These are phyloP conservation scores for Protea cynaroides DNA, from an alignment of 164 flowering plant species.

Conservation along the genomic window DNA sequence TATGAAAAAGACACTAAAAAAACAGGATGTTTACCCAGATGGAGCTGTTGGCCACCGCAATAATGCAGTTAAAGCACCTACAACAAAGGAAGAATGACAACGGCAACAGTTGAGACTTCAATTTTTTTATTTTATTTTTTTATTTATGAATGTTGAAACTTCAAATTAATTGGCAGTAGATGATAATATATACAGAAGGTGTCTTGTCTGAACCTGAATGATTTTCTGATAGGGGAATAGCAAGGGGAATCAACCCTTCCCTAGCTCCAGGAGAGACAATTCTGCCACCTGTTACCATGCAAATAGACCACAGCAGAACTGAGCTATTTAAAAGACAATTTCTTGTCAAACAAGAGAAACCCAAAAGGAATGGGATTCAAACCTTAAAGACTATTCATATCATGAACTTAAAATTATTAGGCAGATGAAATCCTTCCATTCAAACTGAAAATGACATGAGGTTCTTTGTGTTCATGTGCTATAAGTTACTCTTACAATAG, in stretches of 20 bases:
- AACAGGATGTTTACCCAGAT: slow-evolving; percentile 41
- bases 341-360: no score
- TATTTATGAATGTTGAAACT: no score
- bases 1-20: neutral
- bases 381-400: no score
- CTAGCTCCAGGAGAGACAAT: slow-evolving; percentile 64
- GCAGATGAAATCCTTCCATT: no score
- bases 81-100: neutral
- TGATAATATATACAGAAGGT: slow-evolving; percentile 11
- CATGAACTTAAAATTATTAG: no score
- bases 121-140: no score
- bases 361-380: no score
- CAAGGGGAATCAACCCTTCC: slow-evolving; percentile 71
- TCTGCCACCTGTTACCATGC: slow-evolving; percentile 47
- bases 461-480: no score
- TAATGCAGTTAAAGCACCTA: slow-evolving; percentile 72
- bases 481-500: no score
- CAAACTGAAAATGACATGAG: no score
- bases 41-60: slow-evolving; percentile 96
- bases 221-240: slow-evolving; percentile 62
- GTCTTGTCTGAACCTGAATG: slow-evolving; percentile 41
- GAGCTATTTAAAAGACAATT: no score
- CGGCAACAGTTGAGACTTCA: neutral
- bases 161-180: neutral
- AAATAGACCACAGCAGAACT: slow-evolving; percentile 2